Evolutionary conservation across 345 rosid species (phyloP).

Genomic region (Arabis hirsuta): DNA sequence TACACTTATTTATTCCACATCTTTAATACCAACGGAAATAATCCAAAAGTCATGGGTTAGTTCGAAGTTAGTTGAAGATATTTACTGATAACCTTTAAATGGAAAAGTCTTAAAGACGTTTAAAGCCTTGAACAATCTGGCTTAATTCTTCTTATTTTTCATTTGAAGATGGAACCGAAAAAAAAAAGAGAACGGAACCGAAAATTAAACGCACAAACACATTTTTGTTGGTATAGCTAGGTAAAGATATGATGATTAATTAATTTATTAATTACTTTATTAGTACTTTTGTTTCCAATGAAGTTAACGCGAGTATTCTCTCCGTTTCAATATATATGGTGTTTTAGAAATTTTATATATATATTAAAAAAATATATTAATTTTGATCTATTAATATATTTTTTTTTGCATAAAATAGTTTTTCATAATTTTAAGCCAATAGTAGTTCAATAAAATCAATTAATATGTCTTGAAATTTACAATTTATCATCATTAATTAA

Average conservation of each 20-base stretch:
- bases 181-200: background rate
- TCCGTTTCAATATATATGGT: no score
- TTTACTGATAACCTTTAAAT: background rate
- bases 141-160: background rate
- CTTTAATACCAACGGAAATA: background rate
- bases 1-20: background rate
- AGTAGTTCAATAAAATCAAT: no score
- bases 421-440: no score
- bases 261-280: background rate
- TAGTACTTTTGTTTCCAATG: background rate
- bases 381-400: no score
- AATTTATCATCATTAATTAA: no score
- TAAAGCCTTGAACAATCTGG: background rate
- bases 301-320: constrained; percentile 4
- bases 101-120: background rate
- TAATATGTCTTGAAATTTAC: no score
- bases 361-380: no score
- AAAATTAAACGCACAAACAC: background rate
- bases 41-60: constrained; percentile 27
- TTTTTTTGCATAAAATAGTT: no score
- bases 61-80: constrained; percentile 26
- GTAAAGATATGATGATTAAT: background rate
- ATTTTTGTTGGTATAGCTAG: background rate
- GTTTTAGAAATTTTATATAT: no score
- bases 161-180: background rate